These are phyloP conservation scores for Adansonia grandidieri DNA, from an alignment of 441 rosid species.

Conservation along the genomic window DNA sequence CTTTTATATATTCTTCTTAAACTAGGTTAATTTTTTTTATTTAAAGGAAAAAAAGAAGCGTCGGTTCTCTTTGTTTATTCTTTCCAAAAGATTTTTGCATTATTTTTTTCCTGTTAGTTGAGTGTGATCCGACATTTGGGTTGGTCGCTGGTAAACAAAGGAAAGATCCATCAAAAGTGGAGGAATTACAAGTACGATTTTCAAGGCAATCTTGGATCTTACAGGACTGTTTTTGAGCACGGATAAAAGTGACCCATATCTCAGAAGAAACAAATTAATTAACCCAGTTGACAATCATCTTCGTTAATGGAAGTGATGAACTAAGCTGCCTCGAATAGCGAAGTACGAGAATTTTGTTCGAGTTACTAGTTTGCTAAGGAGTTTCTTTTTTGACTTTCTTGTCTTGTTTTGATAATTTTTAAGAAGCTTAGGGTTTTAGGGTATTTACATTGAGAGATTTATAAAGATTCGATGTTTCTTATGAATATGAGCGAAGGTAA, in stretches of 20 bases:
- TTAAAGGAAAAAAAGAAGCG: too few relatives aligned
- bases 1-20: conserved; percentile 27
- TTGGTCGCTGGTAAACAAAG: conserved; percentile 22
- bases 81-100: too few relatives aligned
- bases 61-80: not conserved
- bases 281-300: not conserved
- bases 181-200: conserved; percentile 22
- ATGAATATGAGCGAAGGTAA: conserved; percentile 58
- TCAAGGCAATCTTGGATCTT: conserved; percentile 34
- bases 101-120: not conserved
- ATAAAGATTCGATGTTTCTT: not conserved
- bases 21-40: too few relatives aligned
- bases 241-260: not conserved
- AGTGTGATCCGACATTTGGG: conserved; percentile 28
- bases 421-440: too few relatives aligned
- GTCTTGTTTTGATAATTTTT: not conserved
- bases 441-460: not conserved
- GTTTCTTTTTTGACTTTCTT: not conserved
- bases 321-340: not conserved
- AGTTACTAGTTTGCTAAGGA: not conserved
- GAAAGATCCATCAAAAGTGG: conserved; percentile 33
- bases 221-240: not conserved
- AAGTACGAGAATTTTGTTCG: not conserved
- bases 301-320: not conserved
- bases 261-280: not conserved